Percentiles rank a stretch among this genome's conserved stretches.
phyloP scores from a whole-genome alignment of 345 rosid species.

The Lepidium africanum region DNA sequence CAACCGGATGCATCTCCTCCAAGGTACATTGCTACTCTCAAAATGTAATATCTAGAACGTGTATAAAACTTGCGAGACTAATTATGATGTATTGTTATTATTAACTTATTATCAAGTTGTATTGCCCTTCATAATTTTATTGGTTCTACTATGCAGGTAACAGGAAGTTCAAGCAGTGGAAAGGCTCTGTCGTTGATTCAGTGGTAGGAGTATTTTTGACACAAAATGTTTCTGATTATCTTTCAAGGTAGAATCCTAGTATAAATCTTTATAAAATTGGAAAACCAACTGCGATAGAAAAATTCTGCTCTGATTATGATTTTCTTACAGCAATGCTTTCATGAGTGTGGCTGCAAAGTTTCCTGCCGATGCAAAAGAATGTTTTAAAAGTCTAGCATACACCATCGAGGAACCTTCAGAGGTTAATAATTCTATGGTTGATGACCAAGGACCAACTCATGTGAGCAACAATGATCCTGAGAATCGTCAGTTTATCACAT shows the following conservation, averaged over 20 bases:
- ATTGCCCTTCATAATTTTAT: not conserved
- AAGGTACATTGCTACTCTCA: conserved; percentile 28
- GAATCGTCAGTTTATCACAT: not conserved
- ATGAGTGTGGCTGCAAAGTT: conserved; percentile 45
- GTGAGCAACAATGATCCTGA: not conserved
- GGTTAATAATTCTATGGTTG: not conserved
- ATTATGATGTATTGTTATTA: not conserved
- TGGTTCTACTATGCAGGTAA: conserved; percentile 27
- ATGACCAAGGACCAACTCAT: not conserved
- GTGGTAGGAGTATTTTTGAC: conserved; percentile 61
- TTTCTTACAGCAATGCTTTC: conserved; percentile 37
- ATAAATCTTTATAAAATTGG: not conserved
- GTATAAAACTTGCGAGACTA: not conserved
- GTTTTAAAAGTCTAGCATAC: not conserved
- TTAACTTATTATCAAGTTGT: not conserved
- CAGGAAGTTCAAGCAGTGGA: conserved; percentile 51
- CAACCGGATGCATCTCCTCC: conserved; percentile 28
- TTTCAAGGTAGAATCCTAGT: conserved; percentile 43
- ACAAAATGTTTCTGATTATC: conserved; percentile 48
- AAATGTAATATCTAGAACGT: not conserved
- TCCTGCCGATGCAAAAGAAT: conserved; percentile 16
- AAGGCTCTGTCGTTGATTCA: conserved; percentile 63
- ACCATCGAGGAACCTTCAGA: conserved; percentile 18
- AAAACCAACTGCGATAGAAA: not conserved
- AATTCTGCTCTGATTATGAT: not conserved